A percentile compares a stretch with the other conserved stretches of the same genome.
phyloP scores from a whole-genome alignment of 768 basidiomycete genomes.

The Tulasnella sp. region DNA sequence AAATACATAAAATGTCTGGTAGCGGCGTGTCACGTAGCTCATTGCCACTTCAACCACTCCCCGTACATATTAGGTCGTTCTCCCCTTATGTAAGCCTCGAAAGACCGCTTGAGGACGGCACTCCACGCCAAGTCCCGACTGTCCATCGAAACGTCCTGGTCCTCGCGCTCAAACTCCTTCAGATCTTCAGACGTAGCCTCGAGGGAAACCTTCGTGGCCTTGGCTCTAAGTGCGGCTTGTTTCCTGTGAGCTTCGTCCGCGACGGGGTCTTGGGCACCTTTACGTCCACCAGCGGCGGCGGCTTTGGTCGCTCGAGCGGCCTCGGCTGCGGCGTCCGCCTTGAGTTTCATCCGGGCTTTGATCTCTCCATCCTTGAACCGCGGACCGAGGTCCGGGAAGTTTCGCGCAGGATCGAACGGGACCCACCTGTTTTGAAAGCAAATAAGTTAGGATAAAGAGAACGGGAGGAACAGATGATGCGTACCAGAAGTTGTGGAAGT shows the following conservation, averaged over 20 bases:
- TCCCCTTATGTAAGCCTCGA: constrained; percentile 83
- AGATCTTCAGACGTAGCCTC: constrained; percentile 24
- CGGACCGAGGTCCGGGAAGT: constrained; percentile 88
- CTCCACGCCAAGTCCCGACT: constrained; percentile 82
- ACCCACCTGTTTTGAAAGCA: constrained; percentile 68
- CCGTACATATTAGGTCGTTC: constrained; percentile 96
- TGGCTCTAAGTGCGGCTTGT: background rate
- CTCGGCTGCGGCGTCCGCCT: constrained; percentile 23
- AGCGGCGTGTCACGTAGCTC: background rate
- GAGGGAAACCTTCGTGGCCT: background rate
- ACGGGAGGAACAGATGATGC: constrained; percentile 17
- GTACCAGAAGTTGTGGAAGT: constrained; percentile 90
- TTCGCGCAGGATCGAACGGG: constrained; percentile 84
- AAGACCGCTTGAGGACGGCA: constrained; percentile 88
- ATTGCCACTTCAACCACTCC: constrained; percentile 51
- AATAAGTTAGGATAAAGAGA: background rate
- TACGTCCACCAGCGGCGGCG: background rate
- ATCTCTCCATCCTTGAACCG: constrained; percentile 68
- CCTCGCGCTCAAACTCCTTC: constrained; percentile 24
- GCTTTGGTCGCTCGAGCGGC: background rate
- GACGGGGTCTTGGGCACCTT: background rate
- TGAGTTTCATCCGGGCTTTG: constrained; percentile 36
- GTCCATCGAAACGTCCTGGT: constrained; percentile 41
- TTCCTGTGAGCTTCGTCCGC: background rate
- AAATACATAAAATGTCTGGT: background rate